These are phyloP conservation scores for Melanogaster broomeanus DNA, from an alignment of 768 basidiomycete genomes.

Conservation along the genomic window DNA sequence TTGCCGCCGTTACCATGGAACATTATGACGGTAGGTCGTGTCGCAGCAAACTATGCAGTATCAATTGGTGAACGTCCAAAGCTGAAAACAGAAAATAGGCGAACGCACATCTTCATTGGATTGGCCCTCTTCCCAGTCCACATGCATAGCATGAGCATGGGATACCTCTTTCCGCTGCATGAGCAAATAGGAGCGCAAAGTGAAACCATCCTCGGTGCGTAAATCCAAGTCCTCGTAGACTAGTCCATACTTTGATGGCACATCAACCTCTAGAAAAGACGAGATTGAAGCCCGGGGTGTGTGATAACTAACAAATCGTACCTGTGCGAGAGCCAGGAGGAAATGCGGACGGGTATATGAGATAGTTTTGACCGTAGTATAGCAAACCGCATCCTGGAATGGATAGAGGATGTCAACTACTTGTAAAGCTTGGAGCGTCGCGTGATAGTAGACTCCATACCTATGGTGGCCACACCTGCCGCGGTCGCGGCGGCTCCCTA, in stretches of 20 bases:
- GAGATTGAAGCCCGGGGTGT: background rate
- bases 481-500: constrained; percentile 59
- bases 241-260: constrained; percentile 68
- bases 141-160: constrained; percentile 30
- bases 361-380: constrained; percentile 83
- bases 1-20: constrained; percentile 93
- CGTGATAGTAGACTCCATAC: constrained; percentile 33
- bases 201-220: constrained; percentile 69
- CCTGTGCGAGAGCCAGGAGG: constrained; percentile 80
- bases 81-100: background rate
- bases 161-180: constrained; percentile 56
- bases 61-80: background rate
- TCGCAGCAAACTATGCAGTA: constrained; percentile 39
- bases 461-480: constrained; percentile 57
- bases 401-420: background rate
- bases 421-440: background rate
- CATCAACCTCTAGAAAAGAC: constrained; percentile 58
- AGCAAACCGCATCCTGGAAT: constrained; percentile 66
- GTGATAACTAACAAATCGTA: constrained; percentile 31
- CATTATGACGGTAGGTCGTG: constrained; percentile 86
- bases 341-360: constrained; percentile 88
- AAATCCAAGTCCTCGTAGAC: constrained; percentile 77
- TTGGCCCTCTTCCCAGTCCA: constrained; percentile 39
- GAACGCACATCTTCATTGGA: constrained; percentile 60
- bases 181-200: constrained; percentile 77